Percentiles rank a stretch among this genome's conserved stretches.
phyloP scores from a whole-genome alignment of 768 basidiomycete genomes.

The Strobilomyces dryophilus region DNA sequence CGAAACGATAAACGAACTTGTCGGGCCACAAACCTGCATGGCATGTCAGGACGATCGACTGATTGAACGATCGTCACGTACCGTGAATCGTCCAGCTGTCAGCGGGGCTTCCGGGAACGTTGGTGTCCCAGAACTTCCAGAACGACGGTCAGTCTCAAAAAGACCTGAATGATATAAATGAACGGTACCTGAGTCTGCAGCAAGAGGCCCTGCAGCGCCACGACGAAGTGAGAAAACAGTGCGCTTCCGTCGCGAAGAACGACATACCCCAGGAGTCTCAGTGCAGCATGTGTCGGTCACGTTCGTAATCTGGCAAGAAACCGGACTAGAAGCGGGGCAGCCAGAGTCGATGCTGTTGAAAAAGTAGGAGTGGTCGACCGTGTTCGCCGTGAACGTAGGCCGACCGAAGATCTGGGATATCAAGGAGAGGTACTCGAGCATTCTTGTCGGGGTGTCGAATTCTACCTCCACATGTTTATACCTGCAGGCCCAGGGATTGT shows the following conservation, averaged over 20 bases:
- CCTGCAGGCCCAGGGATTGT: background rate
- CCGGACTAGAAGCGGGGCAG: conserved; percentile 45
- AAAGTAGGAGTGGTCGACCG: conserved; percentile 20
- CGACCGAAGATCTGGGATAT: conserved; percentile 19
- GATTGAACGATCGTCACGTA: conserved; percentile 21
- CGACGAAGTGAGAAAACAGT: background rate
- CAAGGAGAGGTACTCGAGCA: conserved; percentile 19
- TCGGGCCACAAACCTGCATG: conserved; percentile 62
- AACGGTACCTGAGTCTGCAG: conserved; percentile 47
- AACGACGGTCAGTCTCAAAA: conserved; percentile 1
- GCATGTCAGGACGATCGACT: background rate
- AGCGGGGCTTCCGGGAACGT: conserved; percentile 55
- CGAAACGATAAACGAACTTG: conserved; percentile 34
- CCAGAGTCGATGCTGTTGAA: conserved; percentile 42
- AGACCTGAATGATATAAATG: background rate
- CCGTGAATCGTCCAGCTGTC: conserved; percentile 78
- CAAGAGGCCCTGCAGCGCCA: conserved; percentile 46
- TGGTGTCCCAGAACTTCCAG: conserved; percentile 69
- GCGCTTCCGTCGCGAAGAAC: background rate
- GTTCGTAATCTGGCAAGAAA: conserved; percentile 54
- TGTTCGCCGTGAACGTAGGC: conserved; percentile 17
- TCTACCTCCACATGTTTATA: background rate
- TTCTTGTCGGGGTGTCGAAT: conserved; percentile 1
- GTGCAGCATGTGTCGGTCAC: conserved; percentile 57
- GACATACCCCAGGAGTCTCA: conserved; percentile 59